Conservation (phyloP, 1,284 basidiomycete genomes). For the Cutaneotrichosporon sp. region DNA sequence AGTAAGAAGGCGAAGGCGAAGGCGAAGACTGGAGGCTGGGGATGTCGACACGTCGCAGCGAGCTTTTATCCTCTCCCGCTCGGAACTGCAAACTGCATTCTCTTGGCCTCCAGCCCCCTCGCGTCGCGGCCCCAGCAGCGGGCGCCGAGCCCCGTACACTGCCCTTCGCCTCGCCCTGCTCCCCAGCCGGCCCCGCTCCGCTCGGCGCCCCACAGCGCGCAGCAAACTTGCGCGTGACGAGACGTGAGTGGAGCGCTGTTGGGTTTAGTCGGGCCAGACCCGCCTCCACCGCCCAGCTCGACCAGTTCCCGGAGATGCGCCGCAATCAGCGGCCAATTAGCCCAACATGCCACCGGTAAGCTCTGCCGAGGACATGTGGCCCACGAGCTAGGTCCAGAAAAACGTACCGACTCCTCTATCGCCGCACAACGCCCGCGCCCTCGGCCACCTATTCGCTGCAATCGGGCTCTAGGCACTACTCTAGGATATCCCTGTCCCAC, state of each 20-base stretch:
- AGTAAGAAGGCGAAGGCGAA: no score
- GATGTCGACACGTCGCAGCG: neutral
- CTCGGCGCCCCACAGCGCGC: neutral
- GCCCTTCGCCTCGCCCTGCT: no score
- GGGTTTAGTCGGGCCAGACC: constrained; percentile 3
- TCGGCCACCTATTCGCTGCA: neutral
- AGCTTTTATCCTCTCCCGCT: neutral
- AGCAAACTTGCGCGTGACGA: neutral
- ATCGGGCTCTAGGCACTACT: neutral
- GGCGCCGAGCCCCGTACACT: no score
- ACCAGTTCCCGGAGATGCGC: no score
- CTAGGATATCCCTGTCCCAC: no score
- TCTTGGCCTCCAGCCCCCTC: neutral
- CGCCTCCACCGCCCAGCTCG: no score
- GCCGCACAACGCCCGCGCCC: neutral
- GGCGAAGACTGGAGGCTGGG: neutral
- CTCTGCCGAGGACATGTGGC: neutral
- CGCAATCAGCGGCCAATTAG: neutral
- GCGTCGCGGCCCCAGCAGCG: neutral
- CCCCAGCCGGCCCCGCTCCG: neutral
- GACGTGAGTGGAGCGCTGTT: neutral
- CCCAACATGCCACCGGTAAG: neutral
- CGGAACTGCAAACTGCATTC: no score
- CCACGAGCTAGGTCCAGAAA: no score
- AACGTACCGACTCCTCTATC: no score